phyloP scores from a whole-genome alignment of 768 basidiomycete species.

The Thelephora ganbajun region DNA sequence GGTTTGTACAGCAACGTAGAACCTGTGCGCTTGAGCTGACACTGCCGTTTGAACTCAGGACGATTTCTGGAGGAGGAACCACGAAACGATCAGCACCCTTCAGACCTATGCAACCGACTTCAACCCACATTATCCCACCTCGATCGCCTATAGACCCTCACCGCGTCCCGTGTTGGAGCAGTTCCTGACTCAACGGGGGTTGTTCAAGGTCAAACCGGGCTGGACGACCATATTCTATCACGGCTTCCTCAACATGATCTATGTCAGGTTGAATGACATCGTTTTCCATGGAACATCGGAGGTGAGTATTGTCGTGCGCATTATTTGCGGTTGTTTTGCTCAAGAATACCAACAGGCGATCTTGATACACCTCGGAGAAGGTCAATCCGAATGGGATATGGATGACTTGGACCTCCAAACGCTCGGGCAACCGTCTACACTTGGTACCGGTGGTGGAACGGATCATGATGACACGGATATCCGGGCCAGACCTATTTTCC shows the following conservation, averaged over 20 bases:
- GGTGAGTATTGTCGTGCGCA: slow-evolving; percentile 21
- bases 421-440: slow-evolving; percentile 33
- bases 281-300: slow-evolving; percentile 38
- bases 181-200: slow-evolving; percentile 48
- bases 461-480: slow-evolving; percentile 53
- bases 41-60: slow-evolving; percentile 29
- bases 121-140: slow-evolving; percentile 55
- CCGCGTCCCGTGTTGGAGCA: slow-evolving; percentile 48
- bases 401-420: slow-evolving; percentile 45
- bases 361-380: slow-evolving; percentile 46
- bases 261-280: slow-evolving; percentile 55
- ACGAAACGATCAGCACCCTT: slow-evolving; percentile 39
- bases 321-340: neutral
- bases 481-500: slow-evolving; percentile 44
- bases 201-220: slow-evolving; percentile 31
- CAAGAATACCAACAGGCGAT: slow-evolving; percentile 30
- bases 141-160: slow-evolving; percentile 60
- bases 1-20: slow-evolving; percentile 27
- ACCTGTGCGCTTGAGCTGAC: neutral
- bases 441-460: slow-evolving; percentile 59
- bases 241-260: slow-evolving; percentile 61
- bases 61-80: slow-evolving; percentile 62
- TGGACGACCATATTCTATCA: slow-evolving; percentile 40
- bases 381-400: slow-evolving; percentile 41
- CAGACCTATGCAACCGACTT: slow-evolving; percentile 41